Evolutionary conservation across 805 yeast genomes (phyloP).

Genomic region (Lachancea meyersii): DNA sequence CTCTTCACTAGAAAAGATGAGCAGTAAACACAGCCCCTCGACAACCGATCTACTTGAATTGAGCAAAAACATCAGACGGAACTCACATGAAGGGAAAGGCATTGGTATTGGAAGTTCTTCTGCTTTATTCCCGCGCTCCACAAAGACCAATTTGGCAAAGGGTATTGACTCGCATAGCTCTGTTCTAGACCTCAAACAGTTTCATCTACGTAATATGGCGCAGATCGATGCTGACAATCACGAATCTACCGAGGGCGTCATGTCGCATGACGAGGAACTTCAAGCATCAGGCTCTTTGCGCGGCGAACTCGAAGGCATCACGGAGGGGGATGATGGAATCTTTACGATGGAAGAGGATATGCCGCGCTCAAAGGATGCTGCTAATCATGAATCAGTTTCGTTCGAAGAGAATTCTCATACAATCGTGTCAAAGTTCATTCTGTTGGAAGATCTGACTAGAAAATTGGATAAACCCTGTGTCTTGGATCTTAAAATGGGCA

Average conservation of each 20-base stretch:
- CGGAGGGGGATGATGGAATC: slow-evolving; percentile 12
- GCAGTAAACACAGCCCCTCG: slow-evolving; percentile 7
- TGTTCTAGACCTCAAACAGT: slow-evolving; percentile 29
- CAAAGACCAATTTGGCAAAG: slow-evolving; percentile 24
- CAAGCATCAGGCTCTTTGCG: slow-evolving; percentile 1
- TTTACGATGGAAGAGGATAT: slow-evolving; percentile 19
- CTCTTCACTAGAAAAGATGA: slow-evolving; percentile 7
- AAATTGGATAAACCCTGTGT: slow-evolving; percentile 85
- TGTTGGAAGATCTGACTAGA: slow-evolving; percentile 84
- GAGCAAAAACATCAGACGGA: slow-evolving; percentile 1
- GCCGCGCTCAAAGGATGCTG: slow-evolving; percentile 4
- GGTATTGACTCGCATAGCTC: slow-evolving; percentile 27
- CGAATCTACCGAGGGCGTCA: slow-evolving; percentile 1
- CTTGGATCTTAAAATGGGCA: slow-evolving; percentile 94
- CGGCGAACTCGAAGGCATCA: neutral
- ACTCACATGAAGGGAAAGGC: slow-evolving; percentile 5
- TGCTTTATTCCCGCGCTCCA: slow-evolving; percentile 21
- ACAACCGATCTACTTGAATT: neutral
- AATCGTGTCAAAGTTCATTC: slow-evolving; percentile 53
- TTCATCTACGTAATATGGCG: slow-evolving; percentile 24
- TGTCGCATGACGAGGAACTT: slow-evolving; percentile 1
- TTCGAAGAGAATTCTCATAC: slow-evolving; percentile 26
- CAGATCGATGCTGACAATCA: slow-evolving; percentile 11
- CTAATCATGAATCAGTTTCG: slow-evolving; percentile 18
- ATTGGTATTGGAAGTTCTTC: neutral